These are phyloP conservation scores for Ustilago shanxiensis DNA, from an alignment of 1,284 basidiomycete genomes.

Conservation along the genomic window DNA sequence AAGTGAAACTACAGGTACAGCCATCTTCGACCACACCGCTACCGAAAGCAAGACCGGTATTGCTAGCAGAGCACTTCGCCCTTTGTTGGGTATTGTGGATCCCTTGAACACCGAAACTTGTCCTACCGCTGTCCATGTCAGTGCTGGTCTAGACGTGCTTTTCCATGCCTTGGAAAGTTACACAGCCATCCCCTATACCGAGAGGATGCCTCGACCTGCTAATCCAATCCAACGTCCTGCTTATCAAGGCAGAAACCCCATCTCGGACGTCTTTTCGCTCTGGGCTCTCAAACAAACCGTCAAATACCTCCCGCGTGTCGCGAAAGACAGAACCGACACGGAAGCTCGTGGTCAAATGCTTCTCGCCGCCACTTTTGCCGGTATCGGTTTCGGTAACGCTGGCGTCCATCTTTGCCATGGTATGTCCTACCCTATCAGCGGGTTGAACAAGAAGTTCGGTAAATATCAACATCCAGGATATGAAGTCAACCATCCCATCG, in stretches of 20 bases:
- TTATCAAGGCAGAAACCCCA: slow-evolving; percentile 96
- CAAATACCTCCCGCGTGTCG: slow-evolving; percentile 88
- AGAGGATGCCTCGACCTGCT: slow-evolving; percentile 86
- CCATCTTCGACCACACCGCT: slow-evolving; percentile 86
- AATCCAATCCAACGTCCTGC: slow-evolving; percentile 90
- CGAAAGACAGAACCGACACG: slow-evolving; percentile 79
- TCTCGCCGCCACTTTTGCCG: slow-evolving; percentile 76
- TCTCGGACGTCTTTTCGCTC: slow-evolving; percentile 91
- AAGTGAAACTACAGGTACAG: slow-evolving; percentile 90
- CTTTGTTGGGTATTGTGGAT: slow-evolving; percentile 87
- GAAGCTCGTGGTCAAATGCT: slow-evolving; percentile 93
- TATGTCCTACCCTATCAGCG: slow-evolving; percentile 71
- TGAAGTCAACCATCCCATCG: slow-evolving; percentile 82
- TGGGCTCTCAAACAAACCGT: slow-evolving; percentile 94
- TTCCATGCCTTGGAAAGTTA: slow-evolving; percentile 91
- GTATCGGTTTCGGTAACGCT: slow-evolving; percentile 94
- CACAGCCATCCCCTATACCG: slow-evolving; percentile 75
- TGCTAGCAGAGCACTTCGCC: slow-evolving; percentile 89
- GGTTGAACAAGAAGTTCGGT: slow-evolving; percentile 85
- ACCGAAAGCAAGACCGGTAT: slow-evolving; percentile 93
- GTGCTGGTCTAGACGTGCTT: slow-evolving; percentile 87
- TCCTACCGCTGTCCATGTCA: slow-evolving; percentile 82
- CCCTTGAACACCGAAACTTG: slow-evolving; percentile 86
- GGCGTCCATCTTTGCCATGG: slow-evolving; percentile 76
- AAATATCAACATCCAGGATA: slow-evolving; percentile 76